phyloP scores from a whole-genome alignment of 1,139 yeast species.

The Pichia sp. region DNA sequence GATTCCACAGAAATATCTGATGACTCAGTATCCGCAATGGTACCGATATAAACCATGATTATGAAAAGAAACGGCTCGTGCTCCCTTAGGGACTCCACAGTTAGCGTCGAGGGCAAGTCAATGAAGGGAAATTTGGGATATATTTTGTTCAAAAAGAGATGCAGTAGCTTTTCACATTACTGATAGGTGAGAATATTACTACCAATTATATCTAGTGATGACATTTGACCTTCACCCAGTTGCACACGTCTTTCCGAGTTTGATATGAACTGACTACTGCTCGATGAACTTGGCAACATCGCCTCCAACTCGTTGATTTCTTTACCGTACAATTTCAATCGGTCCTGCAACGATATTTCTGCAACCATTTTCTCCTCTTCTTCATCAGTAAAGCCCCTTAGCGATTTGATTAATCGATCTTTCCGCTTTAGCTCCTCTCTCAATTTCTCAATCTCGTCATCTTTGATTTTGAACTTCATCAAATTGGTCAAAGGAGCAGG shows the following conservation, averaged over 20 bases:
- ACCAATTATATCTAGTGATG: constrained; percentile 43
- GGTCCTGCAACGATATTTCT: constrained; percentile 8
- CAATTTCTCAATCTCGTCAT: constrained; percentile 15
- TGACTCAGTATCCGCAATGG: constrained; percentile 37
- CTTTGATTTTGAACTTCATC: constrained; percentile 13
- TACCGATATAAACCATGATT: constrained; percentile 59
- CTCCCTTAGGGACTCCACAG: constrained; percentile 45
- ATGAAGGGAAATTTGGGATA: constrained; percentile 51
- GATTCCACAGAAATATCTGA: constrained; percentile 34
- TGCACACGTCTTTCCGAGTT: constrained; percentile 39
- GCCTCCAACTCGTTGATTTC: constrained; percentile 36
- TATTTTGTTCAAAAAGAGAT: constrained; percentile 39
- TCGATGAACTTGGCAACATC: constrained; percentile 28
- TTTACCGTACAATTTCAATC: constrained; percentile 13
- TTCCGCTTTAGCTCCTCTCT: constrained; percentile 19
- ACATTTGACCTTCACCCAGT: constrained; percentile 30
- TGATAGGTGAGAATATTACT: constrained; percentile 43
- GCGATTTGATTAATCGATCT: constrained; percentile 13
- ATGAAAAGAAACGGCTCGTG: constrained; percentile 59
- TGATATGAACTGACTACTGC: constrained; percentile 23
- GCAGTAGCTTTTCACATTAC: constrained; percentile 48
- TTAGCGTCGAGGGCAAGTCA: constrained; percentile 40
- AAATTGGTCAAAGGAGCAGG: constrained; percentile 16
- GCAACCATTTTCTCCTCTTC: constrained; percentile 9
- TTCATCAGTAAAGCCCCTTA: constrained; percentile 16